phyloP scores from a whole-genome alignment of 2,329 filamentous ascomycete species.

The Dactylonectria macrodidyma region DNA sequence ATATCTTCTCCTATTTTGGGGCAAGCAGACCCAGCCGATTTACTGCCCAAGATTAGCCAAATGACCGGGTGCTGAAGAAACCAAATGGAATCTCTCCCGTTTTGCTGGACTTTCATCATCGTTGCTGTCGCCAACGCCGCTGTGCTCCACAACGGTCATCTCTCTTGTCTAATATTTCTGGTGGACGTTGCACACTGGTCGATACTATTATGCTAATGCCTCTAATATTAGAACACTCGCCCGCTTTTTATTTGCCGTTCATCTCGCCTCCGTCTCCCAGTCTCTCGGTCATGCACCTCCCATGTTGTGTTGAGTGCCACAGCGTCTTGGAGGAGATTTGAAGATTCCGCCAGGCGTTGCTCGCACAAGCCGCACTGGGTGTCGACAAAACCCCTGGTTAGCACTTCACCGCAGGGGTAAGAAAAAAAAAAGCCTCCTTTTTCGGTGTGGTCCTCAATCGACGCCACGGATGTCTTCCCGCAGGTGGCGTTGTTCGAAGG shows the following conservation, averaged over 20 bases:
- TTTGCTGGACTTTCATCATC: neutral
- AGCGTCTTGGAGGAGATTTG: constrained; percentile 21
- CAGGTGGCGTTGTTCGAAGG: constrained; percentile 9
- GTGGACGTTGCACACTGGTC: constrained; percentile 6
- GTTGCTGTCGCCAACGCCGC: neutral
- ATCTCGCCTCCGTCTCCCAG: constrained; percentile 22
- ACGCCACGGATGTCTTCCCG: constrained; percentile 11
- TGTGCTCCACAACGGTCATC: constrained; percentile 22
- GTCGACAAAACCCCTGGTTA: constrained; percentile 16
- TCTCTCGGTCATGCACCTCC: constrained; percentile 14
- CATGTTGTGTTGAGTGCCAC: constrained; percentile 15
- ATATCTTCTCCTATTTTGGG: constrained; percentile 9
- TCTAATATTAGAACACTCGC: constrained; percentile 21
- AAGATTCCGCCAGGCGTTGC: constrained; percentile 21
- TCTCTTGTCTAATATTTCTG: constrained; percentile 18
- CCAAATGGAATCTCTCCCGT: constrained; percentile 16
- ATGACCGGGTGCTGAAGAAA: constrained; percentile 9
- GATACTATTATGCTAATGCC: constrained; percentile 29
- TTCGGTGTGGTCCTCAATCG: constrained; percentile 4
- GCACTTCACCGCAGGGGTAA: constrained; percentile 19
- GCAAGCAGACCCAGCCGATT: constrained; percentile 9
- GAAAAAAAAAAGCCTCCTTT: neutral
- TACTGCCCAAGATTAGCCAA: constrained; percentile 19
- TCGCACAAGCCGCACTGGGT: constrained; percentile 12
- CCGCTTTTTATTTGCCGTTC: constrained; percentile 26